Percentiles rank a stretch among this genome's conserved stretches.
Evolutionary conservation across 2,329 filamentous ascomycete genomes (phyloP).

Genomic region (Biscogniauxia mediterranea): DNA sequence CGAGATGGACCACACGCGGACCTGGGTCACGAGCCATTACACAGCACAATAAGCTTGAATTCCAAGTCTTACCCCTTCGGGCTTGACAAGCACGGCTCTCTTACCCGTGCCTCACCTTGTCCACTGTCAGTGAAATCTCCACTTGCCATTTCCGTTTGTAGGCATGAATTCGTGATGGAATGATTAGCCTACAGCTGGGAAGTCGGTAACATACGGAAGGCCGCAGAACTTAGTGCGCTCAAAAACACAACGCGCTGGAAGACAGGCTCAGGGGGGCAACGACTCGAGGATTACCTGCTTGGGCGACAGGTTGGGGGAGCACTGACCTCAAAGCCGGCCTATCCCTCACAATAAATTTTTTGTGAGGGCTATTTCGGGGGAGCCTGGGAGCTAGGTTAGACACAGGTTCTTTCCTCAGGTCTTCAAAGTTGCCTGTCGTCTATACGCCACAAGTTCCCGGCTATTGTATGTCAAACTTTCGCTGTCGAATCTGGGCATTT

Average conservation of each 20-base stretch:
- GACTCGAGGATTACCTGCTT: slow-evolving; percentile 39
- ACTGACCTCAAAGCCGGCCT: slow-evolving; percentile 10
- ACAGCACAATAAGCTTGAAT: slow-evolving; percentile 21
- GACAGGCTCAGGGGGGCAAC: slow-evolving; percentile 31
- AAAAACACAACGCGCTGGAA: slow-evolving; percentile 32
- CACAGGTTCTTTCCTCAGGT: background rate
- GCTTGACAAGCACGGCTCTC: slow-evolving; percentile 10
- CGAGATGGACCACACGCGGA: slow-evolving; percentile 11
- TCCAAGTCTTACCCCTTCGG: slow-evolving; percentile 14
- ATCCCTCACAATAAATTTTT: background rate
- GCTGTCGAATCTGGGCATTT: slow-evolving; percentile 10
- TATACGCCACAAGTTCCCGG: slow-evolving; percentile 10
- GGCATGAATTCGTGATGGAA: slow-evolving; percentile 26
- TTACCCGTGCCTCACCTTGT: slow-evolving; percentile 17
- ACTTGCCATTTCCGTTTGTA: slow-evolving; percentile 33
- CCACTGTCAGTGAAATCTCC: slow-evolving; percentile 25
- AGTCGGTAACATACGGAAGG: slow-evolving; percentile 33
- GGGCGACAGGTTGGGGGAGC: slow-evolving; percentile 18
- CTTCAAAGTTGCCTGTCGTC: slow-evolving; percentile 12
- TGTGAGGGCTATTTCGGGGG: background rate
- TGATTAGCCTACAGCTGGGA: slow-evolving; percentile 27
- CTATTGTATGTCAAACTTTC: slow-evolving; percentile 11
- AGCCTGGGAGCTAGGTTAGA: background rate
- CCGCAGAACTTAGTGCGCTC: slow-evolving; percentile 37
- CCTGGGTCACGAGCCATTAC: slow-evolving; percentile 14